Evolutionary conservation across 202 grass and related monocot genomes (phyloP), one percentile per base, ranked within the genome.

Genomic region (Zoysia matrella): DNA sequence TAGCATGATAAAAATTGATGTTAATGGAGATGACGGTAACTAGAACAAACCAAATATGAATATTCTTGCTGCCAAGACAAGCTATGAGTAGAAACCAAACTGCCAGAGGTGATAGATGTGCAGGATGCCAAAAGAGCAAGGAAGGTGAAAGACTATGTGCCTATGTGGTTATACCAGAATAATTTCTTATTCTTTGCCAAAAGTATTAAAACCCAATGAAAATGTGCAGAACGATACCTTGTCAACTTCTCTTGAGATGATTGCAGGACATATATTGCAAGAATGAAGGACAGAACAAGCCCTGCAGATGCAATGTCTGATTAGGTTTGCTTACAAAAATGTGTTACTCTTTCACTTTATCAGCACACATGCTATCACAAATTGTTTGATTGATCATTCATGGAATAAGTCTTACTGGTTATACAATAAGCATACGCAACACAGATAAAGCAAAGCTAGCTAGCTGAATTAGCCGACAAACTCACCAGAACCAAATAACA

Each of bases 401-500:
- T 55, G 40, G 62, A 30, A 74, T 10, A 71, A 80, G 67, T 66
- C 62, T 64, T 14, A 82, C 66, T 8, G 58, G 48, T 45, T 46
- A 76, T 11, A 63, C 12, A 60, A 8, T 62, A 83, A 40, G 57
- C 50, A 53, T 52, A 14, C 61, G 8, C 14, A 86, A 80, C 36
- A 72, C 5, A 61, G 15, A 7, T 7, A 60, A 66, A 53, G 41
- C 14, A 12, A 56, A 82, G 48, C 4, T 46, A 51, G 69, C 77
- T 75, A 36, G 30, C 30, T 36, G 80, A 51, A 76, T 82, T 67
- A 45, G 41, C 69, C 3, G 73, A 50, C 60, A 69, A 75, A 75
- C 85, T 78, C 75, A 93, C 91, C 94, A 65, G 96, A 99, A 92
- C 96, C 93, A 84, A 96, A 99, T 68, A 99, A 80, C 67, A 96